A percentile compares a stretch with the other conserved stretches of the same genome.
Conservation (phyloP, 176 grass and related monocot species). For the Poa annua region DNA sequence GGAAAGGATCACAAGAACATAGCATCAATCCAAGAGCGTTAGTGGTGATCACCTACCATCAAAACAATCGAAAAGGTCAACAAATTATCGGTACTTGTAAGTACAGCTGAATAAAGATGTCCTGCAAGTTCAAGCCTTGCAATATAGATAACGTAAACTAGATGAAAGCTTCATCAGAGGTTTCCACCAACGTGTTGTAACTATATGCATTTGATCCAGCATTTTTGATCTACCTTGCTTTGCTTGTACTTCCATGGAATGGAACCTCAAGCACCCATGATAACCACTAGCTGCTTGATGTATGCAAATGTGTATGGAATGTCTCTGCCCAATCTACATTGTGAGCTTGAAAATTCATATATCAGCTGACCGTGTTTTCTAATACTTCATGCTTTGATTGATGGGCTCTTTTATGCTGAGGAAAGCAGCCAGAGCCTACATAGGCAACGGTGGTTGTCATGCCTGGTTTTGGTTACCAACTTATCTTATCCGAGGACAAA, state of each 20-base stretch:
- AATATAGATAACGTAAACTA: conserved; percentile 47
- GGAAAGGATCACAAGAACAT: conserved; percentile 62
- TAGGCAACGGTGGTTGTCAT: not conserved
- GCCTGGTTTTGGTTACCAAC: not conserved
- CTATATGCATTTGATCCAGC: conserved; percentile 96
- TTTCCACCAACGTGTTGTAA: conserved; percentile 77
- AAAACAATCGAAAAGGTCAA: conserved; percentile 33
- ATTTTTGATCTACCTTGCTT: conserved; percentile 94
- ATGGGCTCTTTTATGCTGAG: too few relatives aligned
- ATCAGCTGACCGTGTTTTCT: too few relatives aligned
- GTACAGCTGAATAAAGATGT: not conserved
- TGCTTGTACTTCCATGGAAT: too few relatives aligned
- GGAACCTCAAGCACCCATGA: too few relatives aligned
- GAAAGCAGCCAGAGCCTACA: not conserved
- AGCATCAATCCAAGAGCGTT: conserved; percentile 90
- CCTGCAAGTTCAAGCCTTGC: conserved; percentile 2
- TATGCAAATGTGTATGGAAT: too few relatives aligned
- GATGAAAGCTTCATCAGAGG: conserved; percentile 86
- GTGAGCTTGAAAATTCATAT: too few relatives aligned
- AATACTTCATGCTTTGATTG: too few relatives aligned
- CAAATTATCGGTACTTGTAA: not conserved
- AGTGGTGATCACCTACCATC: conserved; percentile 83
- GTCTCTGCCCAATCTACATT: too few relatives aligned
- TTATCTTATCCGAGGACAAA: not conserved
- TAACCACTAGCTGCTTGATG: too few relatives aligned